A percentile compares a stretch with the other conserved stretches of the same genome.
These are phyloP conservation scores for Claviceps sp. DNA, from an alignment of 2,329 filamentous ascomycete genomes.

Conservation along the genomic window DNA sequence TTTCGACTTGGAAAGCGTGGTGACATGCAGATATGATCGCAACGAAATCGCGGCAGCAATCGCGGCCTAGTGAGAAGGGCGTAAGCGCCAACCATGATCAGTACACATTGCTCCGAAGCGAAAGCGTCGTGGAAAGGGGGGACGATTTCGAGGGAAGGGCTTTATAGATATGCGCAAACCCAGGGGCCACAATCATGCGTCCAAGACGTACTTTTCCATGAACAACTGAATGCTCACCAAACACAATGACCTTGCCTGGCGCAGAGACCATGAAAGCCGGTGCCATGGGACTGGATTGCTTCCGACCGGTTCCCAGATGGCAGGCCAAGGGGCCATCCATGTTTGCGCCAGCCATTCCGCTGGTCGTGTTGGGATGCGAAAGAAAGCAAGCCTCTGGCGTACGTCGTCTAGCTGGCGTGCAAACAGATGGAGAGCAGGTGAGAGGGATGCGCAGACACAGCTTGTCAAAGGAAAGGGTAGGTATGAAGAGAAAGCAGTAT, in stretches of 20 bases:
- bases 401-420: not conserved
- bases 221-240: constrained; percentile 96
- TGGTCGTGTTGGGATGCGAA: constrained; percentile 8
- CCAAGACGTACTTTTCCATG: constrained; percentile 62
- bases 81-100: not conserved
- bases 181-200: not conserved
- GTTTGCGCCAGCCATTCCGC: constrained; percentile 14
- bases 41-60: constrained; percentile 92
- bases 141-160: too few species aligned
- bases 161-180: not conserved
- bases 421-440: not conserved
- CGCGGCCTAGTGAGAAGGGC: constrained; percentile 49
- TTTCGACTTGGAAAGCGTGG: constrained; percentile 81
- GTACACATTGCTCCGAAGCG: not conserved
- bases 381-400: not conserved
- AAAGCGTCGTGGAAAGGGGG: too few species aligned
- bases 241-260: constrained; percentile 95
- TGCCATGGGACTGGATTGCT: constrained; percentile 53
- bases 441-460: not conserved
- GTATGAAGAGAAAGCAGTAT: not conserved
- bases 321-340: constrained; percentile 21
- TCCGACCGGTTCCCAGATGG: constrained; percentile 34
- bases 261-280: constrained; percentile 96
- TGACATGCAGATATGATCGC: constrained; percentile 91
- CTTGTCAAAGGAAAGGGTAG: not conserved